These are phyloP conservation scores for Bjerkandera adusta DNA, from an alignment of 1,284 basidiomycete genomes.

Conservation along the genomic window DNA sequence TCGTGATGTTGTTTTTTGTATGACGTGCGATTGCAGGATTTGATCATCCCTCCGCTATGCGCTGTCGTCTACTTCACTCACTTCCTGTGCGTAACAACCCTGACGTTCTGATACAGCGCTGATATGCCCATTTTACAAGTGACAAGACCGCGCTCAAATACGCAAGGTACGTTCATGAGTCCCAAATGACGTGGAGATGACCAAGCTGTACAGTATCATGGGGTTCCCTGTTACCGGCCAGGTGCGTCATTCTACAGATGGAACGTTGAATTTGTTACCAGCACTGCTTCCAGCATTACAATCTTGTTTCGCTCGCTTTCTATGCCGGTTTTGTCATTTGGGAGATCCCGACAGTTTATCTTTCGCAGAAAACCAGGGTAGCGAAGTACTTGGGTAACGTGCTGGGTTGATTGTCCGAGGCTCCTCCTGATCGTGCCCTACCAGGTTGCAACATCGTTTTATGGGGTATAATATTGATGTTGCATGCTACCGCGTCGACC, in stretches of 20 bases:
- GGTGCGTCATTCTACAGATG: slow-evolving; percentile 30
- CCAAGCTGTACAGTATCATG: slow-evolving; percentile 48
- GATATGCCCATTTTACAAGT: slow-evolving; percentile 28
- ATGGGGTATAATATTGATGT: slow-evolving; percentile 61
- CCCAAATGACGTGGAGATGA: slow-evolving; percentile 2
- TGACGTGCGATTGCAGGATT: slow-evolving; percentile 39
- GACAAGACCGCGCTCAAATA: slow-evolving; percentile 70
- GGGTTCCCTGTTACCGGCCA: slow-evolving; percentile 60
- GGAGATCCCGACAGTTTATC: slow-evolving; percentile 65
- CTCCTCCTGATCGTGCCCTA: background rate
- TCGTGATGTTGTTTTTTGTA: background rate
- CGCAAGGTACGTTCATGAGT: slow-evolving; percentile 41
- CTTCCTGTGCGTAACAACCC: slow-evolving; percentile 43
- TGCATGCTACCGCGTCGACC: slow-evolving; percentile 52
- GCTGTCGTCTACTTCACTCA: slow-evolving; percentile 67
- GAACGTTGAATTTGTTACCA: slow-evolving; percentile 6
- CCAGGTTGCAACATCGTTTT: slow-evolving; percentile 55
- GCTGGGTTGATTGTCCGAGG: background rate
- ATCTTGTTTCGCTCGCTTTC: slow-evolving; percentile 64
- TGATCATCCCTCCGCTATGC: slow-evolving; percentile 55
- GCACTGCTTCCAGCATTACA: slow-evolving; percentile 45
- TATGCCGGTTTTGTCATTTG: slow-evolving; percentile 61
- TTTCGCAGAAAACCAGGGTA: slow-evolving; percentile 56
- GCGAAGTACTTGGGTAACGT: slow-evolving; percentile 58
- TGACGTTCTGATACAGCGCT: background rate